A percentile compares a stretch with the other conserved stretches of the same genome.
These are phyloP conservation scores for Solanum bulbocastanum DNA, from an alignment of 257 asterid species.

Conservation along the genomic window DNA sequence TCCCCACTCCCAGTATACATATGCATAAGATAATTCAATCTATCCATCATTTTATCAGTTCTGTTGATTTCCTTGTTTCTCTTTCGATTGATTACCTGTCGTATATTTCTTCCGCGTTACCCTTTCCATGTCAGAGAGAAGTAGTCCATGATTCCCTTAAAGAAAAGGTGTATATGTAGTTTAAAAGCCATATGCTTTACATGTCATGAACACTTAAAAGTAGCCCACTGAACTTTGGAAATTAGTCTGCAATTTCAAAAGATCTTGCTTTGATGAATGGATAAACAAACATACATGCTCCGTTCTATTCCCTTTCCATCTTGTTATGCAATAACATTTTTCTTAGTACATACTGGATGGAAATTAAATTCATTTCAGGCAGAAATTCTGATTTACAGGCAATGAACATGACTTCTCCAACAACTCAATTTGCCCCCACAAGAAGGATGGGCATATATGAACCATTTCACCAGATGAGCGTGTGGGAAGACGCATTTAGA, in stretches of 20 bases:
- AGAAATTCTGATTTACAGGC: slow-evolving; percentile 9
- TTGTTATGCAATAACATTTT: background rate
- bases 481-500: slow-evolving; percentile 75
- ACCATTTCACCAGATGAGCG: slow-evolving; percentile 57
- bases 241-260: background rate
- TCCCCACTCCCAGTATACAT: background rate
- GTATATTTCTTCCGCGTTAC: background rate
- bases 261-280: background rate
- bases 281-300: background rate
- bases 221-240: background rate
- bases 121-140: background rate
- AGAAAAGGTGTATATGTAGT: background rate
- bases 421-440: slow-evolving; percentile 61
- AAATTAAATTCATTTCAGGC: background rate
- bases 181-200: background rate
- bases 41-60: background rate
- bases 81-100: background rate
- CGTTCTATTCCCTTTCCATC: background rate
- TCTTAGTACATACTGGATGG: background rate
- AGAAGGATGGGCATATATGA: slow-evolving; percentile 61
- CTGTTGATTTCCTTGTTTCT: background rate
- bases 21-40: background rate
- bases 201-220: background rate
- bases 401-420: slow-evolving; percentile 50
- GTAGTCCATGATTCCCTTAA: background rate